phyloP scores from a whole-genome alignment of 148 eudicot genomes.

The Rhododendron molle region DNA sequence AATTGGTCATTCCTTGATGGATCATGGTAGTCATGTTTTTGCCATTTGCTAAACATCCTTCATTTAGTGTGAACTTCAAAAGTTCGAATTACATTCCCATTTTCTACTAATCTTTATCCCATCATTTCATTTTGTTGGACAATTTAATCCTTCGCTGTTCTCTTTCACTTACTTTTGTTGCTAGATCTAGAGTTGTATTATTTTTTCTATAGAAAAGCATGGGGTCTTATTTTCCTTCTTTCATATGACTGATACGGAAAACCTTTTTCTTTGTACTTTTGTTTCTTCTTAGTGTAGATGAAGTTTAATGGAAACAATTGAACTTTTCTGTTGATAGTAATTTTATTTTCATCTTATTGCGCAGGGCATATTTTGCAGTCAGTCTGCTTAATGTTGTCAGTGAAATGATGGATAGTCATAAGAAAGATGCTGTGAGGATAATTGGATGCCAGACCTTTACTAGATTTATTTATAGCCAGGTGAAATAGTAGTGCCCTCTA shows the following conservation, averaged over 20 bases:
- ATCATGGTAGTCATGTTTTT: background rate
- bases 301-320: background rate
- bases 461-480: slow-evolving; percentile 81
- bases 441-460: slow-evolving; percentile 75
- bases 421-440: slow-evolving; percentile 47
- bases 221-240: background rate
- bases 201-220: background rate
- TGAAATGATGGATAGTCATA: slow-evolving; percentile 68
- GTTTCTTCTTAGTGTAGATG: background rate
- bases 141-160: background rate
- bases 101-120: background rate
- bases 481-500: slow-evolving; percentile 11
- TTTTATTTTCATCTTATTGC: slow-evolving; percentile 10
- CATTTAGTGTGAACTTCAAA: background rate
- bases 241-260: background rate
- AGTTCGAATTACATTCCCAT: background rate
- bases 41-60: background rate
- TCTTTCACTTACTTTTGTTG: background rate
- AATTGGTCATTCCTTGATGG: background rate
- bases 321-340: background rate
- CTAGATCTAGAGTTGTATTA: background rate
- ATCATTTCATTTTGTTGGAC: background rate
- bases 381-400: slow-evolving; percentile 61
- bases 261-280: background rate
- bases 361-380: slow-evolving; percentile 78